These are phyloP conservation scores for Phytophthora hibernalis DNA, from an alignment of 352 stramenopile genomes.

Conservation along the genomic window DNA sequence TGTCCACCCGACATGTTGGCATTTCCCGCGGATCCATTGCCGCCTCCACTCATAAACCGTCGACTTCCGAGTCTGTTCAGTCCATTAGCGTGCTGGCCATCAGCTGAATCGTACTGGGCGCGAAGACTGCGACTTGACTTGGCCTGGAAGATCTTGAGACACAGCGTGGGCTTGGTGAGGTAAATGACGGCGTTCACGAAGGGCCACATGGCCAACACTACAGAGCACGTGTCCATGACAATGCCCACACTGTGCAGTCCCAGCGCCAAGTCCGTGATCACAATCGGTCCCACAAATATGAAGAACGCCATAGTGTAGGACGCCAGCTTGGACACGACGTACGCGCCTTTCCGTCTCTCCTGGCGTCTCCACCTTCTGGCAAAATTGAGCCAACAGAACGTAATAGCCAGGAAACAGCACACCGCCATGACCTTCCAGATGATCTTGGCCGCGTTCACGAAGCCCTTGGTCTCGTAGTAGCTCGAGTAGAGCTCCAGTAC, in stretches of 20 bases:
- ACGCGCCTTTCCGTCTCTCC: constrained; percentile 54
- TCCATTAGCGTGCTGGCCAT: constrained; percentile 32
- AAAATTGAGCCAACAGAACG: constrained; percentile 66
- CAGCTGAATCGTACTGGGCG: constrained; percentile 37
- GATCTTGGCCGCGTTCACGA: constrained; percentile 62
- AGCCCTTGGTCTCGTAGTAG: constrained; percentile 56
- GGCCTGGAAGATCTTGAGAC: constrained; percentile 60
- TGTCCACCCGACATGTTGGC: constrained; percentile 26
- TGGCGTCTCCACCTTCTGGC: constrained; percentile 54
- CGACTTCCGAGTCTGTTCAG: constrained; percentile 33
- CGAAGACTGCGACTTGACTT: constrained; percentile 27
- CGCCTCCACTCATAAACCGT: constrained; percentile 34
- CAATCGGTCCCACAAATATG: constrained; percentile 73
- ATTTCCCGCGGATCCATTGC: constrained; percentile 35
- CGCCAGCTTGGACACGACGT: constrained; percentile 82
- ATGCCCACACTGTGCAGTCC: constrained; percentile 50
- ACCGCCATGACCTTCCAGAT: constrained; percentile 79
- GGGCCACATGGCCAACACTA: constrained; percentile 80
- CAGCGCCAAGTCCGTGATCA: constrained; percentile 67
- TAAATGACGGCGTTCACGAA: constrained; percentile 82
- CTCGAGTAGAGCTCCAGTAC: constrained; percentile 74
- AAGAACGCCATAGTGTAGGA: constrained; percentile 84
- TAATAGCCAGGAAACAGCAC: constrained; percentile 66
- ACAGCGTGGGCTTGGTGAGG: constrained; percentile 70
- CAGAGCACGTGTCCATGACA: constrained; percentile 49